A percentile compares a stretch with the other conserved stretches of the same genome.
These are phyloP conservation scores for Thalassiosira ordinaria DNA, from an alignment of 352 stramenopile genomes.

Conservation along the genomic window DNA sequence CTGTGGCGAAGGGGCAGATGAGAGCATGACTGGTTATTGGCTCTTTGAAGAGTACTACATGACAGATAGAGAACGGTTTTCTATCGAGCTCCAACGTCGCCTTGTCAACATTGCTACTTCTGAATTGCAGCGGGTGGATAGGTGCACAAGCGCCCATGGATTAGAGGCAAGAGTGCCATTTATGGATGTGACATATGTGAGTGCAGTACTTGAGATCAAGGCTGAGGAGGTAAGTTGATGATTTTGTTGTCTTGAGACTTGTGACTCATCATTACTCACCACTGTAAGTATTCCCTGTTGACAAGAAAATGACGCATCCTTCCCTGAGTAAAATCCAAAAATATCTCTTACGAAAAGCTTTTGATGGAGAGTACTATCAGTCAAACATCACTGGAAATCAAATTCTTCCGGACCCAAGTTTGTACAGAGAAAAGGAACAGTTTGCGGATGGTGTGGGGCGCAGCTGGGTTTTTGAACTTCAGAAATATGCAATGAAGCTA, in stretches of 20 bases:
- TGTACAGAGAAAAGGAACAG: constrained; percentile 26
- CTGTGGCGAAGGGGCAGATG: constrained; percentile 18
- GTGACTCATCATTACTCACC: too few relatives aligned
- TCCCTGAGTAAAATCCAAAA: constrained; percentile 11
- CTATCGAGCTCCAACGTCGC: neutral
- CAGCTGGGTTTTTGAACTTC: constrained; percentile 9
- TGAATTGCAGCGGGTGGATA: constrained; percentile 20
- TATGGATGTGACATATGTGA: constrained; percentile 4
- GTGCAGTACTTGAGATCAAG: constrained; percentile 7
- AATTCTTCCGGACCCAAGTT: neutral
- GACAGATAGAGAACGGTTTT: constrained; percentile 7
- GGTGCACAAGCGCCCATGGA: constrained; percentile 10
- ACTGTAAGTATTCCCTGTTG: neutral
- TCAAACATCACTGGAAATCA: neutral
- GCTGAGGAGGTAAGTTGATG: constrained; percentile 10
- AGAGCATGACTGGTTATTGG: neutral
- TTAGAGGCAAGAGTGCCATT: constrained; percentile 21
- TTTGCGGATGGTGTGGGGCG: constrained; percentile 19
- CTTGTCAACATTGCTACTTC: constrained; percentile 16
- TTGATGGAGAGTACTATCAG: constrained; percentile 5
- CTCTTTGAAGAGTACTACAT: neutral
- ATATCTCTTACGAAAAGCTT: constrained; percentile 4
- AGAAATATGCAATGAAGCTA: neutral
- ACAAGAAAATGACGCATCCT: constrained; percentile 1
- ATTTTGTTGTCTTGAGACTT: too few relatives aligned